phyloP scores from a whole-genome alignment of 768 basidiomycete species.

The Thelephora aurantiotincta region DNA sequence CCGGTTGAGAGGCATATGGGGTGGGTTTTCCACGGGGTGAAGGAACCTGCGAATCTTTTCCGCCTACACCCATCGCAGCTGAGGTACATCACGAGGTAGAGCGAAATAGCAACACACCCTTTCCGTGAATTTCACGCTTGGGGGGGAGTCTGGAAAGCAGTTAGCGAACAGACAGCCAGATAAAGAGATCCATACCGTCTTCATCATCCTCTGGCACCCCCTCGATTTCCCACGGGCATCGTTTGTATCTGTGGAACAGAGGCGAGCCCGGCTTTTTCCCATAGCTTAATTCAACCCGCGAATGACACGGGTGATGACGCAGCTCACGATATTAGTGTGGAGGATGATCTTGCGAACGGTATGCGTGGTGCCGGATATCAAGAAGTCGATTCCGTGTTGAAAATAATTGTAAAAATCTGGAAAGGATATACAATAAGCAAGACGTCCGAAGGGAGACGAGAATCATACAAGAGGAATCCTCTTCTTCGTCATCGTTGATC shows the following conservation, averaged over 20 bases:
- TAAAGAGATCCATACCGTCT: slow-evolving; percentile 37
- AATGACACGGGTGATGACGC: background rate
- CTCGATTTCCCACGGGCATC: slow-evolving; percentile 85
- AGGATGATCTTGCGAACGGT: slow-evolving; percentile 73
- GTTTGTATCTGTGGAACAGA: slow-evolving; percentile 81
- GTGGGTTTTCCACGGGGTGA: slow-evolving; percentile 56
- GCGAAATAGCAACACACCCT: slow-evolving; percentile 27
- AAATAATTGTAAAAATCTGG: slow-evolving; percentile 90
- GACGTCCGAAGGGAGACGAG: background rate
- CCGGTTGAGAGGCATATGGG: slow-evolving; percentile 70
- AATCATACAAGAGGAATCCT: slow-evolving; percentile 36
- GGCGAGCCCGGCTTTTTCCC: slow-evolving; percentile 67
- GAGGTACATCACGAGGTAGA: background rate
- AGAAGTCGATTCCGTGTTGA: slow-evolving; percentile 79
- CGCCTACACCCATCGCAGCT: slow-evolving; percentile 29
- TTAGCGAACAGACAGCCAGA: slow-evolving; percentile 3
- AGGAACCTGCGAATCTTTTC: slow-evolving; percentile 71
- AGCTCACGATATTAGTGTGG: slow-evolving; percentile 74
- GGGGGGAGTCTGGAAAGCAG: slow-evolving; percentile 44
- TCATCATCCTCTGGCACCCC: slow-evolving; percentile 71
- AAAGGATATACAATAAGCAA: background rate
- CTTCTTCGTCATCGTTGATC: slow-evolving; percentile 26
- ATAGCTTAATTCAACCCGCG: background rate
- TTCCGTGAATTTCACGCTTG: slow-evolving; percentile 58
- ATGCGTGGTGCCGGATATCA: slow-evolving; percentile 60